Conservation (phyloP, 2,329 filamentous ascomycete species). For the Seiridium cupressi region DNA sequence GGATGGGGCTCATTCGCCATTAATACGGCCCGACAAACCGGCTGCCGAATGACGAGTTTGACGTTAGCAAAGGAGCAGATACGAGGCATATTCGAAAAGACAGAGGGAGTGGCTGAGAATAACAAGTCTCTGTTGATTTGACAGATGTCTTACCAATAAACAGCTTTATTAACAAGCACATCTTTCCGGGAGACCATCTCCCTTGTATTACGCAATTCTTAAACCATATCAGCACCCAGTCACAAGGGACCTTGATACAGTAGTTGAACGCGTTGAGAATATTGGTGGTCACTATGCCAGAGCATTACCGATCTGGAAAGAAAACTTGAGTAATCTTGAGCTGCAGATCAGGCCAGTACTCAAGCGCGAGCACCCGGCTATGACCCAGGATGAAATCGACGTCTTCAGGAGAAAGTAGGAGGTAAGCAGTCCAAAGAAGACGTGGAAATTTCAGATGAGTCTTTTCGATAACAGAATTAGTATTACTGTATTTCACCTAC, state of each 20-base stretch:
- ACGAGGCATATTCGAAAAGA: slow-evolving; percentile 46
- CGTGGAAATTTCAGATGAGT: neutral
- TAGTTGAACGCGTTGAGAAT: slow-evolving; percentile 68
- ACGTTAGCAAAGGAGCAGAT: slow-evolving; percentile 71
- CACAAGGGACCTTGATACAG: slow-evolving; percentile 51
- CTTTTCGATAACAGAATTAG: slow-evolving; percentile 25
- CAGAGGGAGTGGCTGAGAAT: too few relatives aligned
- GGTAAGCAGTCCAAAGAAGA: slow-evolving; percentile 33
- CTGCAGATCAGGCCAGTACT: slow-evolving; percentile 59
- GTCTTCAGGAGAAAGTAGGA: slow-evolving; percentile 73
- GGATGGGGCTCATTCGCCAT: slow-evolving; percentile 77
- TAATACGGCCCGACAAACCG: slow-evolving; percentile 62
- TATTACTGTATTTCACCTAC: slow-evolving; percentile 68
- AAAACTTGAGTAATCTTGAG: slow-evolving; percentile 61
- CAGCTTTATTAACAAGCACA: slow-evolving; percentile 72
- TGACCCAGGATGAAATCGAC: slow-evolving; percentile 61
- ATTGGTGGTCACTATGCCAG: slow-evolving; percentile 74
- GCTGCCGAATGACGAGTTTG: slow-evolving; percentile 66
- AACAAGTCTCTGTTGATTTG: too few relatives aligned
- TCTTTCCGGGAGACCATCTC: slow-evolving; percentile 76
- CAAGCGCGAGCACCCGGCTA: slow-evolving; percentile 52
- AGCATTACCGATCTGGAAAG: slow-evolving; percentile 65
- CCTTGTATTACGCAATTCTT: slow-evolving; percentile 57
- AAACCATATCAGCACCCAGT: slow-evolving; percentile 58
- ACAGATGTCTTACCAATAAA: neutral